Evolutionary conservation across 768 basidiomycete species (phyloP).

Genomic region (Phaeotremella skinneri): DNA sequence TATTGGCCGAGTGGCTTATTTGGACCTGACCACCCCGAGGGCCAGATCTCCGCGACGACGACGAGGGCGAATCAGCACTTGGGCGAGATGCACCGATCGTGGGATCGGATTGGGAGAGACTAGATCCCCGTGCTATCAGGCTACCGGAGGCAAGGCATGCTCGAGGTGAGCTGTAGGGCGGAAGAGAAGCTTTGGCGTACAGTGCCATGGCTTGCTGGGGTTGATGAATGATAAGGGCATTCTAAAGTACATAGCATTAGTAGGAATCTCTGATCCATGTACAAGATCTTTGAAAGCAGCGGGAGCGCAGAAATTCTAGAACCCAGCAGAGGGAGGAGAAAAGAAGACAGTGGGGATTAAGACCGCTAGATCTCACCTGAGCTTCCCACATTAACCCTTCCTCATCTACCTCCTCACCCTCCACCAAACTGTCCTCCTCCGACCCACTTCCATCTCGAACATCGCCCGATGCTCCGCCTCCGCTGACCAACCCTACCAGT

Average conservation of each 20-base stretch:
- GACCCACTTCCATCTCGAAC: conserved; percentile 4
- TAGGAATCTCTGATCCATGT: background rate
- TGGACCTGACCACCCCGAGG: background rate
- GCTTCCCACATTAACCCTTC: conserved; percentile 38
- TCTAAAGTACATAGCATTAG: conserved; percentile 12
- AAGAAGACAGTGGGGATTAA: background rate
- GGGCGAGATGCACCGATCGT: background rate
- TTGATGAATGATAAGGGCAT: conserved; percentile 41
- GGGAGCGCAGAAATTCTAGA: background rate
- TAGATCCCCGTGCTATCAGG: conserved; percentile 33
- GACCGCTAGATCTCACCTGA: conserved; percentile 24
- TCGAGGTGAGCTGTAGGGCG: conserved; percentile 33
- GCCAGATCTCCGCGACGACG: background rate
- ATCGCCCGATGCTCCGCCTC: conserved; percentile 56
- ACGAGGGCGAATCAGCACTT: conserved; percentile 6
- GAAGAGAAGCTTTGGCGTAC: conserved; percentile 37
- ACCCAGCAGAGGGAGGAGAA: background rate
- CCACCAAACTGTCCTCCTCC: conserved; percentile 18
- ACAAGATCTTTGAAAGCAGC: background rate
- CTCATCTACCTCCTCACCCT: conserved; percentile 24
- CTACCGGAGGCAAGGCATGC: conserved; percentile 43
- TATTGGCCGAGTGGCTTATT: conserved; percentile 2
- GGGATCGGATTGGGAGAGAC: conserved; percentile 19
- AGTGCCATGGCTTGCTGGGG: conserved; percentile 27
- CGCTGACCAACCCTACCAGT: conserved; percentile 50